Base-by-base conservation (phyloP, 2,329 filamentous ascomycete genomes). In the Phialemonium atrogriseum region DNA sequence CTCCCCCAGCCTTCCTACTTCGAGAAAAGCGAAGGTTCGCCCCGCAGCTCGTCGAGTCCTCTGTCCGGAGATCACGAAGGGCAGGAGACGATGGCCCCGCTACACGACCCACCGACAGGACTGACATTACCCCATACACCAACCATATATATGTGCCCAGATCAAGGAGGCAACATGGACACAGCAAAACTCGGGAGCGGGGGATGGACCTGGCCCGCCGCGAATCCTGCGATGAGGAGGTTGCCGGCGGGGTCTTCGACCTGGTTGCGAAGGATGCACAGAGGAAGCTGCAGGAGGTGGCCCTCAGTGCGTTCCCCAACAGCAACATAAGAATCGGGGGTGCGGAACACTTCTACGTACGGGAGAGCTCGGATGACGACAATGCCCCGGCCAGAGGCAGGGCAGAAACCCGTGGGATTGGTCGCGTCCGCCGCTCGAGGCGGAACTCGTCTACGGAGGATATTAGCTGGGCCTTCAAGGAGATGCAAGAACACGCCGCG, bases 21-120 rank as follows among this genome's bases (percentile, higher is more conserved):
- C 53, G 48, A 29, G 49, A 51, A 23, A 59, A 57, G 45, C 64
- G 68, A 40, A 60, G 62, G 37, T 94, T 93, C 53, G 71, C 79
- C 18, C 86, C 86, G 10, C 80, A 89, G 47, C 64, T 94, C 34
- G 79, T 94, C 39, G 85, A 89, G 55, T 88, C 84, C 3, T 81
- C 81, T 8, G 47, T 50, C 4, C 75, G 77, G 45, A 70, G 86
- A 32, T 77, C 77, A 20, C 75, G 81, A 40, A 77, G 77, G 47
- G 71, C 71, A 11, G 77, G 77, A 13, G 80, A 86, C 45, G 55
- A 67, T 1, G 68, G 67, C 5, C 76, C 77, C 13, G 73, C 77
- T 18, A 73, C 77, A 14, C 67, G 66, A 33, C 75, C 72, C 9
- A 70, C 71, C 36, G 77, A 84, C 57, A 84, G 80, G 59, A 86